Conservation (phyloP, 495 filamentous ascomycete species). For the Apodospora peruviana region DNA sequence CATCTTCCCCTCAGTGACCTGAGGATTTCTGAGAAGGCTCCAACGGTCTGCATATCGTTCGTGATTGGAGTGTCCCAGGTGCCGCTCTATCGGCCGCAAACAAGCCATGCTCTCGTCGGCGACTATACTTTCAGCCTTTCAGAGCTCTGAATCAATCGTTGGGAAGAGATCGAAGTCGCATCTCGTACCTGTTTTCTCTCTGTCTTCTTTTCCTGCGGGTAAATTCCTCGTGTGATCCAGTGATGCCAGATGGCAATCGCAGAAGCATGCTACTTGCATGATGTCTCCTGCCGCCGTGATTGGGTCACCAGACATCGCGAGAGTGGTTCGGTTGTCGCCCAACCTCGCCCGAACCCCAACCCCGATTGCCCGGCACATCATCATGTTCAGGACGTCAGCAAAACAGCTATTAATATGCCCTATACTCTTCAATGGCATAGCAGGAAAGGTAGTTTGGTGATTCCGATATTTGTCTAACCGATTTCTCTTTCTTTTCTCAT, state of each 20-base stretch:
- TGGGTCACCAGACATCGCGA: conserved; percentile 19
- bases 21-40: too few relatives aligned
- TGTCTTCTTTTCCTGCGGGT: conserved; percentile 7
- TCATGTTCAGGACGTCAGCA: too few relatives aligned
- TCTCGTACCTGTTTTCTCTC: conserved; percentile 6
- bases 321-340: conserved; percentile 21
- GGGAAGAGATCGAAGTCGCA: neutral
- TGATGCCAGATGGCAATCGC: conserved; percentile 29
- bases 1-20: too few relatives aligned
- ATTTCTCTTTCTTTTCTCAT: conserved; percentile 4
- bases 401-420: neutral
- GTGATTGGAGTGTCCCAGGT: neutral
- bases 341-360: conserved; percentile 22
- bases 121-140: too few relatives aligned
- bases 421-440: neutral
- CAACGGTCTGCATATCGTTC: neutral
- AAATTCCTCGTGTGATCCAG: conserved; percentile 19
- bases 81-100: neutral
- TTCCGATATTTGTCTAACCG: conserved; percentile 1
- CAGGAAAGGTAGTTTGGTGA: neutral
- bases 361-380: neutral
- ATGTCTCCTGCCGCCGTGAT: conserved; percentile 24
- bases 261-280: conserved; percentile 17
- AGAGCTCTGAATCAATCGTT: neutral
- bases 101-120: too few relatives aligned